Evolutionary conservation across 169 alveolate species (phyloP), one percentile per base, ranked within the genome.

Genomic region (Plasmodium vinckei): DNA sequence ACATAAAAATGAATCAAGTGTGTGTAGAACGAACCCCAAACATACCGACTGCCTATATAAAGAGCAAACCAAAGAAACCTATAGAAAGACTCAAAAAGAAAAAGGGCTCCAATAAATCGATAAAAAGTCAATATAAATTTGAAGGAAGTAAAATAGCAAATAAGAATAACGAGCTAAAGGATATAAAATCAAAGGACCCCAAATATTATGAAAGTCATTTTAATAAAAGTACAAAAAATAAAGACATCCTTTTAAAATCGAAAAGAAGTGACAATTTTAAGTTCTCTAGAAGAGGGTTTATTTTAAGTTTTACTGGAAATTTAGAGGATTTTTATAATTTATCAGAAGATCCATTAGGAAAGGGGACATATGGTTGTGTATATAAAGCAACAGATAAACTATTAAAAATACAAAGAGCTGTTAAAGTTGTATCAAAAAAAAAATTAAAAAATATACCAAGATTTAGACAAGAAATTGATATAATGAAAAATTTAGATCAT

Each of bases 401-500:
- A 15, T 70, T 82, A 56, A 82, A 68, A 68, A 82, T 68, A 6
- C 54, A 60, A 19, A 82, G 97, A 60, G 97, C 97, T 39, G 95
- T 94, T 56, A 95, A 95, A 63, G 93, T 94, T 9, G 94, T 95
- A 63, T 91, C 96, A 49, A 93, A 94, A 64, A 88, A 89, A 57
- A 90, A 94, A 73, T 94, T 95, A 63, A 92, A 94, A 47, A 95
- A 94, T 39, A 77, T 95, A 59, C 96, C 93, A 42, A 12, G 95
- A 15, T 95, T 95, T 73, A 92, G 92, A 92, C 95, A 94, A 72
- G 98, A 96, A 87, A 94, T 95, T 27, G 94, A 94, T 54, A 94
- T 96, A 19, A 90, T 95, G 95, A 96, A 95, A 87, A 89, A 93
- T 42, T 73, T 96, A 71, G 99, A 97, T 91, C 99, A 98, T 94